phyloP scores from a whole-genome alignment of 768 basidiomycete species.

The Lactarius indigo region DNA sequence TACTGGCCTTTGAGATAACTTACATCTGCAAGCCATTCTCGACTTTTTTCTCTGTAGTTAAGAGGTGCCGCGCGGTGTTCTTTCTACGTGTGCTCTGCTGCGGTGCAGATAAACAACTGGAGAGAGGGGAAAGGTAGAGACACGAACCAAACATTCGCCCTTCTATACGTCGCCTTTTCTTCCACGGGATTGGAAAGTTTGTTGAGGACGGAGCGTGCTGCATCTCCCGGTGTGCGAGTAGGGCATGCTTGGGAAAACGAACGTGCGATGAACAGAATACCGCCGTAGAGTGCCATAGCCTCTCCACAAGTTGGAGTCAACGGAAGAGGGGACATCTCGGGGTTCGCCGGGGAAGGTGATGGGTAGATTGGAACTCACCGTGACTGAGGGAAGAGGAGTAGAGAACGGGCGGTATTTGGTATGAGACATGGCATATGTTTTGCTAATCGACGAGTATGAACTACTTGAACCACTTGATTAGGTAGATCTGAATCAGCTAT shows the following conservation, averaged over 20 bases:
- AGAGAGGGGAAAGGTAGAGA: not conserved
- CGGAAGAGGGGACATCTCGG: not conserved
- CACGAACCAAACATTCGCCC: not conserved
- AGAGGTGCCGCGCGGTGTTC: too few species aligned
- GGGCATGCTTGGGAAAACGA: too few species aligned
- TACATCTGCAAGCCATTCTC: too few species aligned
- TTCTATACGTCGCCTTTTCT: too few species aligned
- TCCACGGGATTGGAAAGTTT: too few species aligned
- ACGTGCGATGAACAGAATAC: not conserved
- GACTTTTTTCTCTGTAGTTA: not conserved
- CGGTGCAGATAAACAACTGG: not conserved
- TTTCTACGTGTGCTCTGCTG: not conserved
- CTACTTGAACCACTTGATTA: too few species aligned
- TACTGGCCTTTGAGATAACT: not conserved
- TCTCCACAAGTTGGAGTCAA: not conserved
- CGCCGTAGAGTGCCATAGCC: not conserved
- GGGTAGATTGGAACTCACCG: constrained; percentile 23
- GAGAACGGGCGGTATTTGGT: constrained; percentile 55
- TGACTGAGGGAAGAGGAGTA: constrained; percentile 65
- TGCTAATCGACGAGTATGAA: too few species aligned
- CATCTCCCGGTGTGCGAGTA: not conserved
- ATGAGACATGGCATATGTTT: too few species aligned
- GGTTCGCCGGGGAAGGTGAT: not conserved
- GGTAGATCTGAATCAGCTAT: too few species aligned
- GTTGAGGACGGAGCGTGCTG: too few species aligned